Conservation (phyloP, 1,139 yeast species). For the Suhomyces taliae region DNA sequence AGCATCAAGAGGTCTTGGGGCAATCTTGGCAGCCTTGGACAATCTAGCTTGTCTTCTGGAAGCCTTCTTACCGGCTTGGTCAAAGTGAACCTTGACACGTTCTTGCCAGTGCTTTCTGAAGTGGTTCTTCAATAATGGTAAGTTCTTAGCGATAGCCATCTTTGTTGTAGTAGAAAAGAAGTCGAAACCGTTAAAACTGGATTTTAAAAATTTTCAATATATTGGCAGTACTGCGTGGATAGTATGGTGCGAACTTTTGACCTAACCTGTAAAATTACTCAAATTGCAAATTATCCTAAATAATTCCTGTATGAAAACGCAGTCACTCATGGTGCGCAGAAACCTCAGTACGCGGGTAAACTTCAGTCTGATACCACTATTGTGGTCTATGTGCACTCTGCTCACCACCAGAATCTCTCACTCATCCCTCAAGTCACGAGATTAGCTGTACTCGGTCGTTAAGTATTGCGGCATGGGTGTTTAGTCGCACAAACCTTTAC, state of each 20-base stretch:
- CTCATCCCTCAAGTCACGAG: slow-evolving; percentile 3
- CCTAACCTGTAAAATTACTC: slow-evolving; percentile 6
- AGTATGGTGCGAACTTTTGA: slow-evolving; percentile 3
- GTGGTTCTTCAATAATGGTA: slow-evolving; percentile 95
- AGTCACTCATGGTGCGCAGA: slow-evolving; percentile 7
- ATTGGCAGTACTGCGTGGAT: slow-evolving; percentile 8
- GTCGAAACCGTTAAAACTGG: slow-evolving; percentile 3
- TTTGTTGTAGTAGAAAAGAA: slow-evolving; percentile 13
- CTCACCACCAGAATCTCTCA: background rate
- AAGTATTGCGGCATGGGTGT: slow-evolving; percentile 8
- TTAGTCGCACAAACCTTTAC: slow-evolving; percentile 5
- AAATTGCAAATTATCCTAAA: slow-evolving; percentile 2
- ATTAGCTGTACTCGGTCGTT: background rate
- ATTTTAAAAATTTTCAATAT: slow-evolving; percentile 11
- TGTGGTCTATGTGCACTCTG: background rate
- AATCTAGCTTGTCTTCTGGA: slow-evolving; percentile 95
- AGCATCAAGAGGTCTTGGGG: slow-evolving; percentile 96
- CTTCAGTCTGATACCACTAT: background rate
- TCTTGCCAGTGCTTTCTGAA: slow-evolving; percentile 99
- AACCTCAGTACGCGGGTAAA: slow-evolving; percentile 5
- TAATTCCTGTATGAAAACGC: slow-evolving; percentile 8
- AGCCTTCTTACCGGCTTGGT: slow-evolving; percentile 99
- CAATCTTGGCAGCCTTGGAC: slow-evolving; percentile 89
- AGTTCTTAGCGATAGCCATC: slow-evolving; percentile 95
- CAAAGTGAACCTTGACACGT: slow-evolving; percentile 98